phyloP scores from a whole-genome alignment of 768 basidiomycete genomes.

The Termitomyces eurrhizus region DNA sequence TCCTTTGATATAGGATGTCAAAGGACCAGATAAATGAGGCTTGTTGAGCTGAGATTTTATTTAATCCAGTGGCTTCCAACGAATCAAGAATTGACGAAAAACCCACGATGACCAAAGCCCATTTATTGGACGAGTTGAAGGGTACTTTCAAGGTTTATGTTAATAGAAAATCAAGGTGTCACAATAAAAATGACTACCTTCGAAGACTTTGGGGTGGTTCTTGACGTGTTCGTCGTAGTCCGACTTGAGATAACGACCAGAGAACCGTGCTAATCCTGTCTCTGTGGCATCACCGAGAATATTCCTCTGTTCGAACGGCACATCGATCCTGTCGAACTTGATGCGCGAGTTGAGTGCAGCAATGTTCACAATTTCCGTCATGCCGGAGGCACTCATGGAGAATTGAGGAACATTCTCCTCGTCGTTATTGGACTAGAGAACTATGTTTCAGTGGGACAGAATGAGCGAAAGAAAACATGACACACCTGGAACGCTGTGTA shows the following conservation, averaged over 20 bases:
- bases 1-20: conserved; percentile 62
- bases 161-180: background rate
- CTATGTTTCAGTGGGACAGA: background rate
- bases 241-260: conserved; percentile 45
- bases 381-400: conserved; percentile 49
- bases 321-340: conserved; percentile 63
- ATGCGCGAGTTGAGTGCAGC: conserved; percentile 64
- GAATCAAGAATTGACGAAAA: background rate
- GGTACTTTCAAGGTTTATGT: conserved; percentile 36
- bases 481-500: conserved; percentile 57
- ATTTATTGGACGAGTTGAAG: conserved; percentile 72
- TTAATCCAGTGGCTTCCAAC: conserved; percentile 1
- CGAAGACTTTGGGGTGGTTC: conserved; percentile 57
- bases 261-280: conserved; percentile 67
- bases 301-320: conserved; percentile 55
- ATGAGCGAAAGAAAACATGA: background rate
- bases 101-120: conserved; percentile 66
- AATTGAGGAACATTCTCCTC: conserved; percentile 48
- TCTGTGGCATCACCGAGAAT: conserved; percentile 76
- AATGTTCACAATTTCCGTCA: conserved; percentile 62
- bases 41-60: conserved; percentile 45
- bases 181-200: conserved; percentile 28
- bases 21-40: conserved; percentile 41
- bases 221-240: conserved; percentile 54
- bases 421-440: conserved; percentile 58